Evolutionary conservation across 2,329 filamentous ascomycete genomes (phyloP), one percentile per base, ranked within the genome.

Genomic region (Sphaerostilbella broomeana): DNA sequence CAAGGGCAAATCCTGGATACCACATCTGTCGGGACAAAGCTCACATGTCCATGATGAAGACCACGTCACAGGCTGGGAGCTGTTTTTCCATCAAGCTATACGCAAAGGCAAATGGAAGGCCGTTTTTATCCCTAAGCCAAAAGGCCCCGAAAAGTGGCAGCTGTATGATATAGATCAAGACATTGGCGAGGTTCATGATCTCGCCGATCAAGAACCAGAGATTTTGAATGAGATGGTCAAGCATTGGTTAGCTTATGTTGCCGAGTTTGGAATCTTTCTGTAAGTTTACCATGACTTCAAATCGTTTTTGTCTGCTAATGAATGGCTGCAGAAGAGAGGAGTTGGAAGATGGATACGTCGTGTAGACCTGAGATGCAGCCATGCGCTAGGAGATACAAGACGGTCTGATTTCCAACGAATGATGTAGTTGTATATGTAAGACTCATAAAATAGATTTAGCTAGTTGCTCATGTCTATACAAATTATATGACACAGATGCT

Each of bases 211-310:
- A 24, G 39, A 57, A 28, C 48, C 51, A 2, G 46, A 52, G 22
- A 49, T 48, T 35, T 44, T 62, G 10, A 45, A 50, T 11, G 53
- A 55, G 26, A 43, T 62, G 38, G 33, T 60, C 24, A 44, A 42
- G 20, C 42, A 45, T 9, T 56, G 52, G 52, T 43, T 62, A 18
- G 61, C 63, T 4, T 71, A 69, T 50, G 31, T 42, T 15, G 34
- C 35, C 18, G 48, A 51, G 17, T 44, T 43, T 7, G 48, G 47
- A 2, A 21, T 38, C 7, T 38, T 38, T 12, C 25, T 38, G 36
- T 38, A 25, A 38, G 36, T 15, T 15, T 15, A 10, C 12, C 15
- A n/a, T n/a, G 24, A 20, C 36, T 13, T 12, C 7, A 12, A 19
- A 19, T 3, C 16, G 9, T 6, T 2, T 6, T 38, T 15, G 6